Conservation (phyloP, 2,329 filamentous ascomycete species). For the Sclerotinia minor region DNA sequence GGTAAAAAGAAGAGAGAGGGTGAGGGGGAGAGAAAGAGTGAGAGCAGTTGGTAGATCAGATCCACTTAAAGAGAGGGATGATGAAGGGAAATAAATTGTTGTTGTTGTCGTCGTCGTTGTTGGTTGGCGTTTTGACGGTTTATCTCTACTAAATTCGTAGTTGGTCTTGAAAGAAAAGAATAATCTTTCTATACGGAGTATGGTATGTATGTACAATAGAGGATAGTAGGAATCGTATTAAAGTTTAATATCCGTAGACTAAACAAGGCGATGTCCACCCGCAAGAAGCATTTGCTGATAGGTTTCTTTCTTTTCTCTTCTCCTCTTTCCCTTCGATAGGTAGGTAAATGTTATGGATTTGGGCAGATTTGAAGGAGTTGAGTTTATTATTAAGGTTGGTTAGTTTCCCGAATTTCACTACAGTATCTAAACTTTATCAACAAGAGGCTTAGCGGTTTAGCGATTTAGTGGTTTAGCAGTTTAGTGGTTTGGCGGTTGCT, state of each 20-base stretch:
- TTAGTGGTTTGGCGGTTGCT: not conserved
- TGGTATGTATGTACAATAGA: not conserved
- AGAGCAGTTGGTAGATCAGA: too few relatives aligned
- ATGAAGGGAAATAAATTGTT: not conserved
- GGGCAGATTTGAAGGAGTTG: not conserved
- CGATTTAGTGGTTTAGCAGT: not conserved
- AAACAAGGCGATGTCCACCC: not conserved
- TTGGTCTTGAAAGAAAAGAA: not conserved
- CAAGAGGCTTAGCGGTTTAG: conserved; percentile 2
- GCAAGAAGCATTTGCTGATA: too few relatives aligned
- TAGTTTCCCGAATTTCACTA: not conserved
- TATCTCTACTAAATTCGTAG: not conserved
- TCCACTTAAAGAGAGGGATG: too few relatives aligned
- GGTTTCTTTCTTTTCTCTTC: too few relatives aligned
- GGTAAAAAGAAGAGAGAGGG: too few relatives aligned
- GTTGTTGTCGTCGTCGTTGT: not conserved
- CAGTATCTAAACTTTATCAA: not conserved
- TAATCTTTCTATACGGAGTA: not conserved
- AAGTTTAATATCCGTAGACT: not conserved
- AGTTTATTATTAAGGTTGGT: not conserved
- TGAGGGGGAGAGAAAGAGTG: not conserved
- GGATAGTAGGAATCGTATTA: not conserved
- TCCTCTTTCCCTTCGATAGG: too few relatives aligned
- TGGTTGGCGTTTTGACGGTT: not conserved
- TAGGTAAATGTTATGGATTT: too few relatives aligned